phyloP scores from a whole-genome alignment of 2,329 filamentous ascomycete species.

The Colletotrichum noveboracense region DNA sequence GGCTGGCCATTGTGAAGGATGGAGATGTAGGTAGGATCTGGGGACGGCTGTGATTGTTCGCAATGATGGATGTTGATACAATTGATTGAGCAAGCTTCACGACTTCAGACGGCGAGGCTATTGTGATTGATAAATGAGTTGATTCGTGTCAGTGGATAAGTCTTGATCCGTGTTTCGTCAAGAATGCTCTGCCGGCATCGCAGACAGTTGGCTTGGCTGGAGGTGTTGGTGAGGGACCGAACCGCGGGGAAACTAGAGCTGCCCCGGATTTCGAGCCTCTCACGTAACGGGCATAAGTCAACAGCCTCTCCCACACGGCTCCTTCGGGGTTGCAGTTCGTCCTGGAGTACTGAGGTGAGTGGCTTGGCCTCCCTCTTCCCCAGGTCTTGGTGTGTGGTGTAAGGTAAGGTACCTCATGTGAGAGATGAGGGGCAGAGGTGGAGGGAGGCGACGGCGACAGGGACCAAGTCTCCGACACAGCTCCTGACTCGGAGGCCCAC shows the following conservation, averaged over 20 bases:
- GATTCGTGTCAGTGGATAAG: background rate
- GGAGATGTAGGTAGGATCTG: too few relatives aligned
- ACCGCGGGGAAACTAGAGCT: background rate
- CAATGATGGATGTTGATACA: background rate
- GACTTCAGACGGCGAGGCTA: background rate
- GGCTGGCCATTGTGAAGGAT: slow-evolving; percentile 36
- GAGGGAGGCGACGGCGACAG: background rate
- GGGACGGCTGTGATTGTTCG: background rate
- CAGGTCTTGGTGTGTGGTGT: background rate
- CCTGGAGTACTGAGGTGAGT: background rate
- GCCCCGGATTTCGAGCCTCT: background rate
- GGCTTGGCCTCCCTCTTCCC: background rate
- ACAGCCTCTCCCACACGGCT: background rate
- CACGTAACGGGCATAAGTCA: background rate
- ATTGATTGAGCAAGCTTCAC: background rate
- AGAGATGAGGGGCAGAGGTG: background rate
- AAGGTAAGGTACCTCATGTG: background rate
- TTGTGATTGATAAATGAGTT: background rate
- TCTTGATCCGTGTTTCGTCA: background rate
- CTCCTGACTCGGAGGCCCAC: background rate
- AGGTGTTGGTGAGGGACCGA: background rate
- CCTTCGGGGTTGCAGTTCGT: background rate
- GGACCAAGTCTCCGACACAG: background rate
- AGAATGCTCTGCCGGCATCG: background rate
- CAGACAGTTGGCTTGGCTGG: background rate